Evolutionary conservation across 2,329 filamentous ascomycete species (phyloP).

Genomic region (Alternaria tenuissima): DNA sequence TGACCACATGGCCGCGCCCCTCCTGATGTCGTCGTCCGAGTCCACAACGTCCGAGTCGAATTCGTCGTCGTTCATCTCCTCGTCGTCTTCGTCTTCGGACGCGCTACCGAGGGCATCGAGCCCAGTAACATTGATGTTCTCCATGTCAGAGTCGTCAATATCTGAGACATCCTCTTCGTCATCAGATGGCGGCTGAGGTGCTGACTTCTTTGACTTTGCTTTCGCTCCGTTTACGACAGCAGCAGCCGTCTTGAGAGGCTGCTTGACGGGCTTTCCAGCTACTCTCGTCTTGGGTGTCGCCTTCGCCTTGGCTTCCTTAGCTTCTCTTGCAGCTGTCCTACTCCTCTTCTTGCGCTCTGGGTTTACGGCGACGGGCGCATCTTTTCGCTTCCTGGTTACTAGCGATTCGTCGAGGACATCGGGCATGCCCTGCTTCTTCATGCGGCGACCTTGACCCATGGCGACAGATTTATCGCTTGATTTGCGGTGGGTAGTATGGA

Average conservation of each 20-base stretch:
- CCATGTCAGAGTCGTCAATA: conserved; percentile 37
- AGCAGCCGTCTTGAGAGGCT: conserved; percentile 49
- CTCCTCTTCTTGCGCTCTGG: conserved; percentile 66
- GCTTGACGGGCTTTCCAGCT: conserved; percentile 15
- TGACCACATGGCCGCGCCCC: conserved; percentile 78
- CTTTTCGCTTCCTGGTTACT: conserved; percentile 86
- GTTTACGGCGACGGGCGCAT: conserved; percentile 65
- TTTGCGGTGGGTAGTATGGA: not conserved
- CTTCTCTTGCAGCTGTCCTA: conserved; percentile 54
- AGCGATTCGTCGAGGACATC: conserved; percentile 78
- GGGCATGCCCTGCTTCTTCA: conserved; percentile 94
- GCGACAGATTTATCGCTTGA: conserved; percentile 19
- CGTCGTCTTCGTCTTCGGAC: conserved; percentile 47
- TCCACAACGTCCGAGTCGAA: conserved; percentile 60
- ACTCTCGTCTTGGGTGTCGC: conserved; percentile 25
- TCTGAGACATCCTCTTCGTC: conserved; percentile 37
- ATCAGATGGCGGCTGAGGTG: conserved; percentile 40
- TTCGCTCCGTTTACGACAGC: conserved; percentile 49
- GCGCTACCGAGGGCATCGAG: conserved; percentile 53
- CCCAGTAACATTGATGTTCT: conserved; percentile 45
- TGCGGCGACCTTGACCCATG: conserved; percentile 90
- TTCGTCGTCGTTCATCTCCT: conserved; percentile 52
- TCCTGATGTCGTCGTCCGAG: conserved; percentile 65
- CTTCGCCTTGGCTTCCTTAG: conserved; percentile 25
- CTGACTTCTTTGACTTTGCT: conserved; percentile 44